Conservation (phyloP, 2,329 filamentous ascomycete genomes). For the Cladorrhinum sp. region DNA sequence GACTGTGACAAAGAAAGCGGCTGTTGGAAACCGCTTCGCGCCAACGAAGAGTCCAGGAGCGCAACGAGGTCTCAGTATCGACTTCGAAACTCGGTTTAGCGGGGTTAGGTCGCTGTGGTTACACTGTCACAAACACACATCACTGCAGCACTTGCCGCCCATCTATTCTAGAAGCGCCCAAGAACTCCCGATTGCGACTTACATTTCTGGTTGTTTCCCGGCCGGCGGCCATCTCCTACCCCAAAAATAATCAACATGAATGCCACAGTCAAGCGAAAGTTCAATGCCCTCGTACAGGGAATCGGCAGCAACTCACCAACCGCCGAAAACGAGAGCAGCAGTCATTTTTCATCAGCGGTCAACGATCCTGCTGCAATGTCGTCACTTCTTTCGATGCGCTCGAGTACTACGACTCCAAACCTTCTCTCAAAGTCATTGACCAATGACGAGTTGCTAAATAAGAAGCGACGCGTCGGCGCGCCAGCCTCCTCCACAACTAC, state of each 20-base stretch:
- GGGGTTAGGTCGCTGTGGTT: background rate
- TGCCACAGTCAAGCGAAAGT: slow-evolving; percentile 73
- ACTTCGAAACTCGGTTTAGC: background rate
- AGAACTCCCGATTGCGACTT: background rate
- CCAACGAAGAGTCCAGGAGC: background rate
- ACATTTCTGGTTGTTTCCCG: background rate
- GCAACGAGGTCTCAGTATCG: background rate
- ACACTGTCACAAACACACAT: background rate
- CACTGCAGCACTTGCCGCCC: background rate
- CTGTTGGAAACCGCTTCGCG: no score
- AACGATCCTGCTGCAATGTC: slow-evolving; percentile 10
- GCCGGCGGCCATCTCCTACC: no score
- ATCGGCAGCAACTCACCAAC: slow-evolving; percentile 46
- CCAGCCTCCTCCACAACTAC: slow-evolving; percentile 28
- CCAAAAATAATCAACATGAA: slow-evolving; percentile 50
- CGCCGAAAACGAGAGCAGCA: slow-evolving; percentile 31
- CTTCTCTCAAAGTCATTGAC: slow-evolving; percentile 25
- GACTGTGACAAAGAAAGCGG: background rate
- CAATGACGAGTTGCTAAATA: slow-evolving; percentile 43
- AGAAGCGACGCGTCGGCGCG: slow-evolving; percentile 52
- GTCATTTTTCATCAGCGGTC: background rate
- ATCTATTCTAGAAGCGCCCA: background rate
- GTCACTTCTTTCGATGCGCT: slow-evolving; percentile 25
- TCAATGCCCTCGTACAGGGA: slow-evolving; percentile 70
- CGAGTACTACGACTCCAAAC: slow-evolving; percentile 15